phyloP scores from a whole-genome alignment of 2,329 filamentous ascomycete genomes.

The Phialophora verrucosa region DNA sequence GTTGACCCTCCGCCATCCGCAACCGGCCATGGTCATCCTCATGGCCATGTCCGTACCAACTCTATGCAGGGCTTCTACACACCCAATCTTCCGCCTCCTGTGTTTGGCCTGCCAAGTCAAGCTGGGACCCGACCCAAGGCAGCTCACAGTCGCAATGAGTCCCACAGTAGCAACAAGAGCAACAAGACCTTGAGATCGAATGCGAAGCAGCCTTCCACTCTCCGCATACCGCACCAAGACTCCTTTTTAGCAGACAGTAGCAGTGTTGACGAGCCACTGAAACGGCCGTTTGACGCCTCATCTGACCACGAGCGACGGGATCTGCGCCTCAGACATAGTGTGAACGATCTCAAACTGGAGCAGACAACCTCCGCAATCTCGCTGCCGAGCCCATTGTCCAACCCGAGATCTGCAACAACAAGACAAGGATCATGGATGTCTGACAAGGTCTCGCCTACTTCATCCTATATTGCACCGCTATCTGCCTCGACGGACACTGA shows the following conservation, averaged over 20 bases:
- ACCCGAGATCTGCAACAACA: slow-evolving; percentile 19
- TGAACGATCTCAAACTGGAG: slow-evolving; percentile 25
- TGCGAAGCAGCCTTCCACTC: slow-evolving; percentile 23
- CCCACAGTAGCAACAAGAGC: slow-evolving; percentile 32
- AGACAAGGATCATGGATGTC: slow-evolving; percentile 34
- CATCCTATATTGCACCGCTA: slow-evolving; percentile 13
- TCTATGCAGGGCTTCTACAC: slow-evolving; percentile 38
- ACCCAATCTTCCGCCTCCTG: slow-evolving; percentile 26
- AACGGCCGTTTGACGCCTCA: slow-evolving; percentile 27
- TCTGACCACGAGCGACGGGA: slow-evolving; percentile 37
- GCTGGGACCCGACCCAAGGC: slow-evolving; percentile 8
- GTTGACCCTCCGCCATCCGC: slow-evolving; percentile 40
- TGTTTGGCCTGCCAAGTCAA: slow-evolving; percentile 24
- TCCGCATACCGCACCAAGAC: slow-evolving; percentile 37
- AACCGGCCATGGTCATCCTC: slow-evolving; percentile 12
- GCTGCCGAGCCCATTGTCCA: slow-evolving; percentile 20
- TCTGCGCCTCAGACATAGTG: slow-evolving; percentile 4
- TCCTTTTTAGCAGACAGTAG: slow-evolving; percentile 46
- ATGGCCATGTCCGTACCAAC: slow-evolving; percentile 31
- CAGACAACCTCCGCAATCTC: slow-evolving; percentile 22
- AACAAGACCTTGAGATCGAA: slow-evolving; percentile 30
- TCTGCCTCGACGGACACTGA: slow-evolving; percentile 1
- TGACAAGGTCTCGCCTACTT: slow-evolving; percentile 24
- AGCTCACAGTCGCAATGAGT: slow-evolving; percentile 28
- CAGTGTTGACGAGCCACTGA: slow-evolving; percentile 36